Base-by-base conservation (phyloP, 306 rosid genomes). In the Medicago truncatula region DNA sequence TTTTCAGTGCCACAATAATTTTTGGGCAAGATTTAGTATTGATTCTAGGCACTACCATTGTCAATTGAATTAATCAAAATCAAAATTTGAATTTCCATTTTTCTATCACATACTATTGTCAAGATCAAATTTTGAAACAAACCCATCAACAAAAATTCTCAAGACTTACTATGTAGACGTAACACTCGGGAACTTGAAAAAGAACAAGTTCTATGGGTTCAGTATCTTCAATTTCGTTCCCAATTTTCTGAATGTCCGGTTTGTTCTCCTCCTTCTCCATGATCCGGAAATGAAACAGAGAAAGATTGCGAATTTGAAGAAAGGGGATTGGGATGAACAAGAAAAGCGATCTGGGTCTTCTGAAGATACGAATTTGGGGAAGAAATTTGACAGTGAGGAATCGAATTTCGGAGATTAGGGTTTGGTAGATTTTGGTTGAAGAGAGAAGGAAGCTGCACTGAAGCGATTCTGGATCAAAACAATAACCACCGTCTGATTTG, bases 181-280 rank as follows among this genome's bases (percentile, higher is more conserved):
- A 95, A 79, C 99, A 95, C 82, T 95, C 99, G 11, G 97, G 14
- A 56, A 90, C 99, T 84, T 92, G 99, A 77, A 90, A 95, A 71
- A 89, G 96, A 85, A 95, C 93, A 66, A 95, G 87, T 88, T 95
- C 97, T 2, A 90, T 39, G 47, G 97, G 85, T 60, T 92, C 98
- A 9, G 67, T 73, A 16, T 89, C 92, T 41, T 88, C 93, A 43
- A 20, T 74, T 62, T 84, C 86, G 41, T 80, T 88, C 25, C 64
- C 86, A 39, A 73, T 83, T 71, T 80, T 81, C 40, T 74, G 85
- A 77, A 80, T 77, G 75, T 74, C 81, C 7, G 87, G 74, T 73
- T 65, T 76, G 77, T 77, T 65, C 85, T 68, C 84, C 36, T 85
- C 90, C 49, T 82, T 83, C 54, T 90, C 88, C 99, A 92, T 95